Evolutionary conservation across 2,329 filamentous ascomycete species (phyloP), one percentile per base, ranked within the genome.

Genomic region (Colletotrichum echinochloae): DNA sequence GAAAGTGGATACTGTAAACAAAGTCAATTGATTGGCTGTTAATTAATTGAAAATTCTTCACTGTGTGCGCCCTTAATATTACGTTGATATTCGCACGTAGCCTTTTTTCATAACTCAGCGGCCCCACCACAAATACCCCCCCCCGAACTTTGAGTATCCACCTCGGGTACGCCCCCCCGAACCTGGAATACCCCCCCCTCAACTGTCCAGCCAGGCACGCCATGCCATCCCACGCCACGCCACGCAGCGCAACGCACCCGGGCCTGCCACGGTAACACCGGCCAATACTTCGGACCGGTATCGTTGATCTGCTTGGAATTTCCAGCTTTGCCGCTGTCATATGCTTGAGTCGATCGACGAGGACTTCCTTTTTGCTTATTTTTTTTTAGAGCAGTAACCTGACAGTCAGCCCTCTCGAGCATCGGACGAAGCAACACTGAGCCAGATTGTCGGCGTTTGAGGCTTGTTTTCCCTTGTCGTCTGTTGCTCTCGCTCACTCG

Each of bases 271-370:
- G 30, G 30, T 46, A 49, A 49, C 44, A 59, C n/a, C 57, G 54
- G 30, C 68, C 52, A 55, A 48, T 59, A 46, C 12, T 12, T 9
- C 44, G 20, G 44, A 23, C 44, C 9, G 44, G 44, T 23, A 39
- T 54, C 37, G 66, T 60, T 52, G 26, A 70, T 66, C 49, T 41
- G 26, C 56, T 51, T 26, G 65, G 37, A 68, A 37, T 59, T 57
- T 46, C 51, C 64, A 52, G 55, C 56, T 66, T 66, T 56, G 20
- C 46, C 33, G 59, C 64, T 55, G 57, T 68, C 68, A 68, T 71
- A 64, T 59, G 68, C 68, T 41, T 54, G 68, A 68, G 68, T 68
- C 65, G 63, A 71, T 48, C 16, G 51, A 68, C 57, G n/a, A n/a
- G n/a, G 37, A 44, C 26, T 33, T 23, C 20, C 23, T n/a, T 49